Evolutionary conservation across 495 filamentous ascomycete species (phyloP).

Genomic region (Symbiotaphrina buchneri): DNA sequence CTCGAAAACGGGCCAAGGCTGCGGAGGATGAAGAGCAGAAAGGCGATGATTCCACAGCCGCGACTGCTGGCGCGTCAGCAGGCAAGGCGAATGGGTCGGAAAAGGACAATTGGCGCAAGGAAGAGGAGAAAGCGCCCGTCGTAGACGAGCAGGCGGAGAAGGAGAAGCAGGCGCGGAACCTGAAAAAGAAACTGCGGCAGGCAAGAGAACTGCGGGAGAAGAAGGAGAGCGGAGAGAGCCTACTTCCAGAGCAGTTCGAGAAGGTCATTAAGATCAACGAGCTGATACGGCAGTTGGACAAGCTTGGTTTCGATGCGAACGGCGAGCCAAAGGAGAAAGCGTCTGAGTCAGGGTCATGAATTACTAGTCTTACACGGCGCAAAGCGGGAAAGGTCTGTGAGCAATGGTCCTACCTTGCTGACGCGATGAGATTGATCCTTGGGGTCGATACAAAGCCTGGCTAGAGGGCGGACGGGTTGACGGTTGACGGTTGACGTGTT

Average conservation of each 20-base stretch:
- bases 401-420: no score
- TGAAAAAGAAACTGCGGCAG: constrained; percentile 93
- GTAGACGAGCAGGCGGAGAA: constrained; percentile 52
- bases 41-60: constrained; percentile 14
- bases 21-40: constrained; percentile 7
- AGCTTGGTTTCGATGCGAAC: constrained; percentile 58
- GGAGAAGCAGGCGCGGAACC: constrained; percentile 76
- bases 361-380: no score
- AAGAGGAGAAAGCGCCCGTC: constrained; percentile 5
- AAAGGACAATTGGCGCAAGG: constrained; percentile 10
- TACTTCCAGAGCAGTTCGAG: constrained; percentile 88
- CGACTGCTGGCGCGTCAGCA: constrained; percentile 13
- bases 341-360: no score
- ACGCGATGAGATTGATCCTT: no score
- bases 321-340: constrained; percentile 32
- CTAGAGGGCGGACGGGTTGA: no score
- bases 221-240: constrained; percentile 59
- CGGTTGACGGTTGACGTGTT: no score
- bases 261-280: constrained; percentile 96
- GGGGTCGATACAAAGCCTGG: no score
- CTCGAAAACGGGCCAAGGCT: constrained; percentile 68
- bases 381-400: no score
- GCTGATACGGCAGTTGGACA: constrained; percentile 70
- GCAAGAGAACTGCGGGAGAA: constrained; percentile 77
- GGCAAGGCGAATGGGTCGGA: constrained; percentile 6